A percentile compares a stretch with the other conserved stretches of the same genome.
Conservation (phyloP, 202 grass and related monocot species). For the Hordeum pubiflorum region DNA sequence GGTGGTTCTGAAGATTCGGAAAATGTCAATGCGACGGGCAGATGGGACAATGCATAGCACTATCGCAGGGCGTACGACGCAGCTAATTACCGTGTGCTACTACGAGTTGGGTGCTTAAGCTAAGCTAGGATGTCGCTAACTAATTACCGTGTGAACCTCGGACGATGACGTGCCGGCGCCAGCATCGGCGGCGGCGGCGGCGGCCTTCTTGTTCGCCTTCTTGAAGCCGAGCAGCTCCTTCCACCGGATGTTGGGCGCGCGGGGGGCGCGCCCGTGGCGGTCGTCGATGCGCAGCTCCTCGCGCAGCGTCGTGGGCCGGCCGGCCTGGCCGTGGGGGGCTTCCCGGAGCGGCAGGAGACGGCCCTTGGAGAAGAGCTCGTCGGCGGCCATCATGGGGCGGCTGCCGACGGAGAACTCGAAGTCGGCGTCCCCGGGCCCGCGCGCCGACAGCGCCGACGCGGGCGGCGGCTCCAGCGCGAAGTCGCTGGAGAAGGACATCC, state of each 20-base stretch:
- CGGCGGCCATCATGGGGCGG: conserved; percentile 86
- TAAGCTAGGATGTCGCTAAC: neutral
- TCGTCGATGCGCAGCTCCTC: conserved; percentile 58
- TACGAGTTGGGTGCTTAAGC: neutral
- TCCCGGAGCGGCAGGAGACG: conserved; percentile 75
- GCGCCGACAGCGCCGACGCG: neutral
- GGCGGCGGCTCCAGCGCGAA: conserved; percentile 71
- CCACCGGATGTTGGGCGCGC: conserved; percentile 70
- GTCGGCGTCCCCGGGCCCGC: conserved; percentile 50
- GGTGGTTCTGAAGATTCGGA: conserved; percentile 18
- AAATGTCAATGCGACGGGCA: conserved; percentile 18
- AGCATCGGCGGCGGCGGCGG: neutral
- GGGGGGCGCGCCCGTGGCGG: conserved; percentile 40
- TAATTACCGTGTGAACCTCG: conserved; percentile 28
- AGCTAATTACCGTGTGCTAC: neutral
- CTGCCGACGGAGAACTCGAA: conserved; percentile 93
- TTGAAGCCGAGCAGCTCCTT: conserved; percentile 89
- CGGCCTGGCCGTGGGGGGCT: conserved; percentile 17
- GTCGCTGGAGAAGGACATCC: conserved; percentile 93
- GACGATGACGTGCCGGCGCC: conserved; percentile 22
- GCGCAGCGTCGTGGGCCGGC: conserved; percentile 47
- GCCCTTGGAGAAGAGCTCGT: conserved; percentile 91
- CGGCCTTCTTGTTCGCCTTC: conserved; percentile 55
- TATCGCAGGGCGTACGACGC: neutral
- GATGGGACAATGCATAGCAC: conserved; percentile 25